Percentiles rank a stretch among this genome's conserved stretches.
Evolutionary conservation across 768 basidiomycete species (phyloP).

Genomic region (Floccularia luteovirens): DNA sequence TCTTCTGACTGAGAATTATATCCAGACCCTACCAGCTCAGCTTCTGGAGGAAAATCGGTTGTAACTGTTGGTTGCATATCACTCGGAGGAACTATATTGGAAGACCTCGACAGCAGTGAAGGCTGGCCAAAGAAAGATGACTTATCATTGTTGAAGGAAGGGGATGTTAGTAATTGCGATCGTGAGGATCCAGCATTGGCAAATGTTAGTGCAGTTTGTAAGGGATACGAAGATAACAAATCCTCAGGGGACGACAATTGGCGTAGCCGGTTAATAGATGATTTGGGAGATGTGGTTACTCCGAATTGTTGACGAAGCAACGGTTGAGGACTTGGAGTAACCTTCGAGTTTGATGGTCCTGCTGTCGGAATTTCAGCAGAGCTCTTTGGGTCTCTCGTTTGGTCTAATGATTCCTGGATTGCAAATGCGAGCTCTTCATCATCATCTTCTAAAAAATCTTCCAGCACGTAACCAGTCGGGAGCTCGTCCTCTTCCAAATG

Average conservation of each 20-base stretch:
- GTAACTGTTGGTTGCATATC: no score
- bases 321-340: no score
- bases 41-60: no score
- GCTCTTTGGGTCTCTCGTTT: slow-evolving; percentile 7
- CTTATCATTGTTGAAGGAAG: neutral
- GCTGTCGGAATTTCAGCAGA: no score
- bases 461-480: slow-evolving; percentile 10
- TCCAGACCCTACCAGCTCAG: no score
- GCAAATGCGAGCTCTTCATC: slow-evolving; percentile 55
- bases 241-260: slow-evolving; percentile 31
- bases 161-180: slow-evolving; percentile 7
- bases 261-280: neutral
- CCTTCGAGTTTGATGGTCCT: no score
- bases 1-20: no score
- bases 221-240: slow-evolving; percentile 37
- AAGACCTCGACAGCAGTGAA: neutral
- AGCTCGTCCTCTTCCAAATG: slow-evolving; percentile 39
- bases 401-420: slow-evolving; percentile 53
- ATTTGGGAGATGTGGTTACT: neutral
- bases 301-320: neutral
- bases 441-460: slow-evolving; percentile 34
- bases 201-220: slow-evolving; percentile 64
- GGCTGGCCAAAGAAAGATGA: slow-evolving; percentile 8
- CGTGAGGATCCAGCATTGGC: slow-evolving; percentile 45
- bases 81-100: no score